phyloP scores from a whole-genome alignment of 148 eudicot genomes.

The Chenopodium album region DNA sequence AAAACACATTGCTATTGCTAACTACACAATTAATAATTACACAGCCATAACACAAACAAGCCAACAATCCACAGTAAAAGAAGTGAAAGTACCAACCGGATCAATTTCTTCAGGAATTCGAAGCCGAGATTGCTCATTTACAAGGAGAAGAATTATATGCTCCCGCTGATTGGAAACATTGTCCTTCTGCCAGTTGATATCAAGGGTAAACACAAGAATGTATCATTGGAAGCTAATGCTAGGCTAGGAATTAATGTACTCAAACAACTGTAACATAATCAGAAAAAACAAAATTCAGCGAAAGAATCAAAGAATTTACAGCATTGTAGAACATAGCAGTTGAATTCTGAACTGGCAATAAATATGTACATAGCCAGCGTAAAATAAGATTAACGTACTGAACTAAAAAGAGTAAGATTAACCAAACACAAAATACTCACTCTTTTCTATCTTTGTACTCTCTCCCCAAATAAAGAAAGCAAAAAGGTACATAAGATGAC shows the following conservation, averaged over 20 bases:
- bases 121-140: slow-evolving; percentile 89
- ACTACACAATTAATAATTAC: not conserved
- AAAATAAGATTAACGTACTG: not conserved
- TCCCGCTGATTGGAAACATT: slow-evolving; percentile 94
- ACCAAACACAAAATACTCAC: not conserved
- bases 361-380: not conserved
- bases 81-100: slow-evolving; percentile 54
- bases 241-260: not conserved
- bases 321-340: not conserved
- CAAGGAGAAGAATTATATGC: slow-evolving; percentile 87
- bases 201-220: slow-evolving; percentile 13
- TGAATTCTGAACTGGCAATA: not conserved
- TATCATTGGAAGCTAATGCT: not conserved
- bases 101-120: slow-evolving; percentile 72
- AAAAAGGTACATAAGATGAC: slow-evolving; percentile 1
- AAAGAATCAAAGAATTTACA: too few relatives aligned
- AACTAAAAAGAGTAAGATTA: not conserved
- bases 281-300: not conserved
- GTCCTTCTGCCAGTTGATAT: slow-evolving; percentile 63
- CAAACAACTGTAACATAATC: not conserved
- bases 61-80: slow-evolving; percentile 1
- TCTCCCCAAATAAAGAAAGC: not conserved
- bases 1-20: not conserved
- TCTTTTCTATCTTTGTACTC: not conserved
- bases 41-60: not conserved